Evolutionary conservation across 345 rosid species (phyloP).

Genomic region (Clausena lansium): DNA sequence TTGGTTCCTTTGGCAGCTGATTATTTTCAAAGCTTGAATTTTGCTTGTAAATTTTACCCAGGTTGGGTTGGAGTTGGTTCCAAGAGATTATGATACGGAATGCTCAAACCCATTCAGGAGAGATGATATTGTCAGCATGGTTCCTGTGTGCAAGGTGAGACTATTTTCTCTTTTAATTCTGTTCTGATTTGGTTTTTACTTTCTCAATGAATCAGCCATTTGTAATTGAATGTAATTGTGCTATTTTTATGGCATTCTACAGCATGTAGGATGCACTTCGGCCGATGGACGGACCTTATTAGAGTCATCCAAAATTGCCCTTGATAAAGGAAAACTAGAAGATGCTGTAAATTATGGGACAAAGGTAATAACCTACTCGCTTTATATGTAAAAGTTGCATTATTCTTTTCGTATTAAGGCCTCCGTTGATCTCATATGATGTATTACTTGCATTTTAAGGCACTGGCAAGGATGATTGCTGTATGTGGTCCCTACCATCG

Average conservation of each 20-base stretch:
- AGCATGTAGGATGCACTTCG: constrained; percentile 84
- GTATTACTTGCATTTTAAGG: constrained; percentile 41
- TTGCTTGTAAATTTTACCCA: constrained; percentile 16
- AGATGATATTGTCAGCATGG: constrained; percentile 49
- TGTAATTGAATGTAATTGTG: background rate
- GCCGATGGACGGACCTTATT: constrained; percentile 73
- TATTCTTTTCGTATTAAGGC: background rate
- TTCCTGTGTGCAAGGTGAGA: constrained; percentile 64
- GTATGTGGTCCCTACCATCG: constrained; percentile 94
- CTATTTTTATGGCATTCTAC: constrained; percentile 21
- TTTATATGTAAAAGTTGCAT: background rate
- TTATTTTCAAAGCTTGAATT: background rate
- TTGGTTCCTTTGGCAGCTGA: constrained; percentile 8
- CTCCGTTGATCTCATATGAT: constrained; percentile 17
- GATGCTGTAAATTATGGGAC: constrained; percentile 79
- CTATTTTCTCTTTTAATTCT: constrained; percentile 6
- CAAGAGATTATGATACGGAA: constrained; percentile 68
- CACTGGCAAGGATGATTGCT: constrained; percentile 75
- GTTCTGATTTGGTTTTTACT: constrained; percentile 1
- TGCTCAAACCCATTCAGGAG: constrained; percentile 44
- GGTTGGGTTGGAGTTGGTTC: constrained; percentile 69
- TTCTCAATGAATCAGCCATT: constrained; percentile 1
- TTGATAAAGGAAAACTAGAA: constrained; percentile 88
- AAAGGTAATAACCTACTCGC: constrained; percentile 42
- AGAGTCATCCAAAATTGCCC: constrained; percentile 88